Percentiles rank a stretch among this genome's conserved stretches.
phyloP scores from a whole-genome alignment of 2,329 filamentous ascomycete genomes.

The Trichoderma sp. region DNA sequence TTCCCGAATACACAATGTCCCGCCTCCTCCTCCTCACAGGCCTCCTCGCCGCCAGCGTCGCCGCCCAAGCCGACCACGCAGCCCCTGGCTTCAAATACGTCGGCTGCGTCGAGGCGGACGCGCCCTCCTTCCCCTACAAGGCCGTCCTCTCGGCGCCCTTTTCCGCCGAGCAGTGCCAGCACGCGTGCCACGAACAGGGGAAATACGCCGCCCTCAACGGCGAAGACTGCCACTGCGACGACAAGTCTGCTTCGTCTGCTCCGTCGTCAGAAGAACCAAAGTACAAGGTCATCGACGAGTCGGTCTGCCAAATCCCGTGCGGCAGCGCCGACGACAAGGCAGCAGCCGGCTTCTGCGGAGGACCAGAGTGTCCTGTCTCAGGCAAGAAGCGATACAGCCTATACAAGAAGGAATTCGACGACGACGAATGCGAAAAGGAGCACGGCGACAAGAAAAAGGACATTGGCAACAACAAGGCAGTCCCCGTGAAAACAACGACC shows the following conservation, averaged over 20 bases:
- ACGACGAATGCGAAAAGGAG: constrained; percentile 5
- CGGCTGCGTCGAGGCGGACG: constrained; percentile 36
- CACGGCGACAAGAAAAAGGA: constrained; percentile 8
- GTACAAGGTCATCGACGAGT: constrained; percentile 31
- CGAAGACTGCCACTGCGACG: constrained; percentile 34
- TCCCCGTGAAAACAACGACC: constrained; percentile 18
- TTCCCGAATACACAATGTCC: constrained; percentile 24
- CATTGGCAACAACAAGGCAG: neutral
- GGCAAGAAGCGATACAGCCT: constrained; percentile 31
- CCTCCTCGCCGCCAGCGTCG: constrained; percentile 35
- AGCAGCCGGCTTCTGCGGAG: constrained; percentile 36
- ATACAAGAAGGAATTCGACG: constrained; percentile 27
- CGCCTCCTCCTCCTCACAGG: constrained; percentile 29
- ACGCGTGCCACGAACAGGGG: constrained; percentile 30
- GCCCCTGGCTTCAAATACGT: constrained; percentile 34
- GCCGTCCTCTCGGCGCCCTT: constrained; percentile 30
- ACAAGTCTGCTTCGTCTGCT: neutral
- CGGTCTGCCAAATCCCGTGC: constrained; percentile 33
- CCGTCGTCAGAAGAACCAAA: constrained; percentile 2
- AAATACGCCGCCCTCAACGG: constrained; percentile 34
- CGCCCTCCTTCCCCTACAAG: constrained; percentile 31
- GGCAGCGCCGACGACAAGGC: constrained; percentile 21
- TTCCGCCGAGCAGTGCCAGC: constrained; percentile 32
- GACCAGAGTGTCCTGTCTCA: constrained; percentile 19
- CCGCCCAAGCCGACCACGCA: constrained; percentile 32